Evolutionary conservation across 257 asterid genomes (phyloP), one percentile per base, ranked within the genome.

Genomic region (Echium plantagineum): DNA sequence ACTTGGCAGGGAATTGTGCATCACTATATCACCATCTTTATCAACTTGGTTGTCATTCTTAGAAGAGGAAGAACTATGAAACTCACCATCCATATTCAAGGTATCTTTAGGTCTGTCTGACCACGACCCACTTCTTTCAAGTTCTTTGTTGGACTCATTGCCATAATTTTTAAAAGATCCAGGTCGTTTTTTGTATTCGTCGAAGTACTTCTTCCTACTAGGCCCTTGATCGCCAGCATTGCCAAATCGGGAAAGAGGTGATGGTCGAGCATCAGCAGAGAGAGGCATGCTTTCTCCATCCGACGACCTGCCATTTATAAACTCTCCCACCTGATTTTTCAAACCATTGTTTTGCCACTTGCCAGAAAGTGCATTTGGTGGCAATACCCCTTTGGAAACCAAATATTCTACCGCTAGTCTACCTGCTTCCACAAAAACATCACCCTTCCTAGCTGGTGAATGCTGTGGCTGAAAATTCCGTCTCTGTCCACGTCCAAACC

Each of bases 361-460:
- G 46, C 94, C 98, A 0, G 90, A 73, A 30, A 84, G 85, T 16
- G 82, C 94, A 75, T 73, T 75, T 53, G 79, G 80, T 46, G 90
- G 94, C 71, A 93, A 73, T 66, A 84, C 60, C 19, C 97, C 98
- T 66, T 81, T 89, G 53, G 89, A 67, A 61, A 89, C 85, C 72
- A 89, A 72, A 64, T 84, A 93, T 72, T 89, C 97, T 51, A 97
- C 85, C 13, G 98, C 98, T 67, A 93, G 66, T 72, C 71, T 81
- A 52, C 98, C 98, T 52, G 98, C 98, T 73, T 93, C 97, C 72
- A 89, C 68, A 52, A 89, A 84, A 68, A 93, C 19, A 57, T 84
- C 90, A 13, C 80, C 55, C 64, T 65, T 80, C 28, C 71, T 74
- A 0, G 69, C 81, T 21, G 85, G 90, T 12, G 80, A 80, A 54